These are phyloP conservation scores for Syzygium syzygioides DNA, from an alignment of 441 rosid species.

Conservation along the genomic window DNA sequence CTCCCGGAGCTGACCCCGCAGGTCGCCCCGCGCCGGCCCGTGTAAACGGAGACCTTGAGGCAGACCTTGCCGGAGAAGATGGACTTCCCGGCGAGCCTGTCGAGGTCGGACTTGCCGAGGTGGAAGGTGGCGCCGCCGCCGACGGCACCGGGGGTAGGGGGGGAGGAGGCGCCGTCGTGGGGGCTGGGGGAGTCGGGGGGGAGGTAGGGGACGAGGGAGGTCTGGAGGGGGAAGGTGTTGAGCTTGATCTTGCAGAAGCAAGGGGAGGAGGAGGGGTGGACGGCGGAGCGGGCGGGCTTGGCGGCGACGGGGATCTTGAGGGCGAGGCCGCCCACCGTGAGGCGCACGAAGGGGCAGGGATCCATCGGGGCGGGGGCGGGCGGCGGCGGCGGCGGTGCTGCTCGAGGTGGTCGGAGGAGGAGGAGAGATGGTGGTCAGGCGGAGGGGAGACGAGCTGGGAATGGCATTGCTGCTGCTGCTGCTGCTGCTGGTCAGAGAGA, in stretches of 20 bases:
- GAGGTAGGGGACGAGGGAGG: constrained; percentile 53
- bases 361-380: constrained; percentile 34
- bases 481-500: neutral
- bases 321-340: constrained; percentile 60
- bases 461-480: neutral
- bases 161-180: constrained; percentile 22
- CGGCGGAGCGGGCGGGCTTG: constrained; percentile 56
- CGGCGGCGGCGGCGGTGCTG: neutral
- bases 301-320: constrained; percentile 61
- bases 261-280: constrained; percentile 71
- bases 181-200: constrained; percentile 25
- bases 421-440: neutral
- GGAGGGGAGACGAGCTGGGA: neutral
- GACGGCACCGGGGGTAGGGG: neutral
- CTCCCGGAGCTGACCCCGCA: constrained; percentile 71
- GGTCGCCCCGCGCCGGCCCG: constrained; percentile 59
- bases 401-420: neutral
- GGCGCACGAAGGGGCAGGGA: constrained; percentile 87
- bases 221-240: constrained; percentile 52
- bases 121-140: constrained; percentile 56
- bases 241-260: constrained; percentile 80
- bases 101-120: constrained; percentile 51
- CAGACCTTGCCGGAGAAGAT: constrained; percentile 37
- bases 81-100: constrained; percentile 45
- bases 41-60: constrained; percentile 57